Evolutionary conservation across 2,329 filamentous ascomycete genomes (phyloP).

Genomic region (Neocucurbitaria cava): DNA sequence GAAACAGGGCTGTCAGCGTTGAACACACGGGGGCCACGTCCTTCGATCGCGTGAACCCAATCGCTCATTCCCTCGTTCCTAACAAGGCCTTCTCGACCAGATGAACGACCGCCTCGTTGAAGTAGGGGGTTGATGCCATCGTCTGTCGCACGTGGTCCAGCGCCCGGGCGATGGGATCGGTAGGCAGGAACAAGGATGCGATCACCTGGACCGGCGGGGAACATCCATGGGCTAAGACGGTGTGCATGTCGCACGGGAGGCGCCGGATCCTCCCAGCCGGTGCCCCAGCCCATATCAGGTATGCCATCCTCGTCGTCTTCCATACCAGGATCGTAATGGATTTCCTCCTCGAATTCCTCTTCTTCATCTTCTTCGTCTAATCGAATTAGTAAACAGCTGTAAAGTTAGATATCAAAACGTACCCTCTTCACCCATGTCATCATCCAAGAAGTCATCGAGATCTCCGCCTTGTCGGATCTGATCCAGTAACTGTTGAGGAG

Average conservation of each 20-base stretch:
- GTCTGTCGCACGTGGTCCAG: conserved; percentile 67
- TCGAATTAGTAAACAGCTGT: conserved; percentile 42
- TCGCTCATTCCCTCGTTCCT: conserved; percentile 56
- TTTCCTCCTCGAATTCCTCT: conserved; percentile 71
- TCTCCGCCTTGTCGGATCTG: conserved; percentile 54
- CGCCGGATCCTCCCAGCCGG: conserved; percentile 56
- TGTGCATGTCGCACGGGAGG: conserved; percentile 56
- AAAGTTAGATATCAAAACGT: conserved; percentile 49
- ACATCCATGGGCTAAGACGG: conserved; percentile 66
- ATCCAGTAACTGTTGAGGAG: conserved; percentile 48
- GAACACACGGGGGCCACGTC: conserved; percentile 53
- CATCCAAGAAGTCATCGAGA: conserved; percentile 62
- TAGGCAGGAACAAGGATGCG: conserved; percentile 53
- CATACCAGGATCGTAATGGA: conserved; percentile 62
- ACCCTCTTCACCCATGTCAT: conserved; percentile 66
- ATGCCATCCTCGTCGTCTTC: conserved; percentile 56
- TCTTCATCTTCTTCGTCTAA: conserved; percentile 67
- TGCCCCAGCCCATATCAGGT: conserved; percentile 55
- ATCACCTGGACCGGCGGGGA: conserved; percentile 62
- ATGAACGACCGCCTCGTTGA: conserved; percentile 62
- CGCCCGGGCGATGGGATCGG: conserved; percentile 61
- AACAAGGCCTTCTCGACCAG: conserved; percentile 31
- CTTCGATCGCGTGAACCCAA: conserved; percentile 61
- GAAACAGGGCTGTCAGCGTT: conserved; percentile 60
- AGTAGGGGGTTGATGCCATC: conserved; percentile 89